Evolutionary conservation across 2,329 filamentous ascomycete genomes (phyloP), one percentile per base, ranked within the genome.

Genomic region (Aureobasidium uvarum): DNA sequence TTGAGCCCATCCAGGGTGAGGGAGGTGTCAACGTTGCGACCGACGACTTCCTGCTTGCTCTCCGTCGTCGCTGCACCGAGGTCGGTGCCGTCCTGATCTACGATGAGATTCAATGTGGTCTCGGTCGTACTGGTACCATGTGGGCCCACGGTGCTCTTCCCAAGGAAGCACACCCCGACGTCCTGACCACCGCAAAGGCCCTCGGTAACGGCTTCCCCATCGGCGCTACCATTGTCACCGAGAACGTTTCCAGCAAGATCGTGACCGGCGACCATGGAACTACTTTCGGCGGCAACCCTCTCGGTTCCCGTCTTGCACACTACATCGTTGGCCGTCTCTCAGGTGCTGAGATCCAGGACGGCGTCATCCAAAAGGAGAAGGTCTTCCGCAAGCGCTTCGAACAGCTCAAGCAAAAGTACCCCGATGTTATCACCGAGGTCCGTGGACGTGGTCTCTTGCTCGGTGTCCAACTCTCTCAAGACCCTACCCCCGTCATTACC

Each of bases 1-100:
- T 99, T 52, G 95, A 99, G 82, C 95, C 95, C 10, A 96, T 99
- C 67, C 95, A 99, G 79, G 95, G 95, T 66, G 95, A 99, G 79
- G 95, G 95, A 18, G 95, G 95, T 70, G 89, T 99, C 60, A 89
- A 94, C 71, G 87, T 90, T 13, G 95, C 91, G 3, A 89, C 85
- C 0, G 86, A 90, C 3, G 91, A 92, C 69, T 99, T 98, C 77
- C 83, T 99, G 28, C 77, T 87, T 28, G 90, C 92, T 0, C 84
- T 99, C n/a, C 91, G 92, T 66, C 85, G 85, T 74, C 86, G 93
- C 66, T 97, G 93, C 77, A 89, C 88, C 65, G 89, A 92, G 71
- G 92, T 97, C 38, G 92, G 91, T 60, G 93, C 94, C 1, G 86
- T 98, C 3, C 81, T 99, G 66, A 90, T 97, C 74, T 94, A 95